phyloP scores from a whole-genome alignment of 2,329 filamentous ascomycete species.

The Cyphellophora attinorum region DNA sequence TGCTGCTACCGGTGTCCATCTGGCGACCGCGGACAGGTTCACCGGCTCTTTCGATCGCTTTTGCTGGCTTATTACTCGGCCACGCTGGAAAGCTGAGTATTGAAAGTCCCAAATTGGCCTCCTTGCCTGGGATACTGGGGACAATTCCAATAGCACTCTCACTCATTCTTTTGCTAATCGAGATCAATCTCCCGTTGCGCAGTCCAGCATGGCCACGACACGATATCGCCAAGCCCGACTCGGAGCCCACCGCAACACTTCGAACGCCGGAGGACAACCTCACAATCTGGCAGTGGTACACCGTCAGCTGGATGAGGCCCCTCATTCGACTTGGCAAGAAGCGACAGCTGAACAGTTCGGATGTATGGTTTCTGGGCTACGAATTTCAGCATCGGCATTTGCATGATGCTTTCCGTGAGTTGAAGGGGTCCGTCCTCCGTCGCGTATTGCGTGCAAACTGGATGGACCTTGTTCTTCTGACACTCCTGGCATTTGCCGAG shows the following conservation, averaged over 20 bases:
- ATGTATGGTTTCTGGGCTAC: constrained; percentile 71
- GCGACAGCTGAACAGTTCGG: constrained; percentile 62
- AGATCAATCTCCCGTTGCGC: constrained; percentile 62
- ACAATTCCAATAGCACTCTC: neutral
- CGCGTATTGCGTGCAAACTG: constrained; percentile 68
- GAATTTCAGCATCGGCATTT: constrained; percentile 74
- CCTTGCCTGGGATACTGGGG: neutral
- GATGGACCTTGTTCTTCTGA: constrained; percentile 63
- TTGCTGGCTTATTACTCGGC: neutral
- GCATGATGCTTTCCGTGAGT: constrained; percentile 62
- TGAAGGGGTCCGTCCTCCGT: constrained; percentile 61
- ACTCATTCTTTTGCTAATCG: constrained; percentile 31
- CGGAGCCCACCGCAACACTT: constrained; percentile 46
- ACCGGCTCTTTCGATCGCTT: neutral
- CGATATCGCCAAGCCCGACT: constrained; percentile 51
- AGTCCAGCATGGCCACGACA: constrained; percentile 44
- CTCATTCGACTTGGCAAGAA: constrained; percentile 57
- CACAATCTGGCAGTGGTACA: constrained; percentile 74
- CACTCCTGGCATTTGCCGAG: constrained; percentile 54
- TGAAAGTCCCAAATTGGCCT: neutral
- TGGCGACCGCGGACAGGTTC: neutral
- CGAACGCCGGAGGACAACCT: constrained; percentile 73
- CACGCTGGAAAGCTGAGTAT: neutral
- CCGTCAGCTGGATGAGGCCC: constrained; percentile 71
- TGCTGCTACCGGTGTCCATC: neutral